Evolutionary conservation across 805 yeast genomes (phyloP).

Genomic region (Candida argentea): DNA sequence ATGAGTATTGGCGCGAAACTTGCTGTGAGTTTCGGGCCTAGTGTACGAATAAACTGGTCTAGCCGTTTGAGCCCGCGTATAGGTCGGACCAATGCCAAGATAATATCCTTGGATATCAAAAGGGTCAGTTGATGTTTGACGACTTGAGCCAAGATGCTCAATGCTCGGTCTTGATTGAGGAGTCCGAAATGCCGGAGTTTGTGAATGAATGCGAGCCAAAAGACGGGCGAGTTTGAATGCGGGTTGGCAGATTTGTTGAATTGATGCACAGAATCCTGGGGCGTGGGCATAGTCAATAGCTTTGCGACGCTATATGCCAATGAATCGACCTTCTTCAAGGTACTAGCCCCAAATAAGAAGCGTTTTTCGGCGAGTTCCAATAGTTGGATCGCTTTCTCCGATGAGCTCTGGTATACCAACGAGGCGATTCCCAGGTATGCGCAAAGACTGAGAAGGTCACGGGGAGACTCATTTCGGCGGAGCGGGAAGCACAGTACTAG

Average conservation of each 20-base stretch:
- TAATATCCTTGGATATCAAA: conserved; percentile 23
- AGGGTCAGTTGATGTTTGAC: conserved; percentile 10
- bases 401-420: conserved; percentile 15
- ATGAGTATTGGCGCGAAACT: conserved; percentile 12
- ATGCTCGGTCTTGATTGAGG: conserved; percentile 18
- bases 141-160: conserved; percentile 17
- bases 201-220: conserved; percentile 27
- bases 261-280: conserved; percentile 24
- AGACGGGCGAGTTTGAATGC: conserved; percentile 14
- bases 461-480: conserved; percentile 4
- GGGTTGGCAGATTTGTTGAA: conserved; percentile 20
- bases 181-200: conserved; percentile 23
- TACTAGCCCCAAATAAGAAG: conserved; percentile 6
- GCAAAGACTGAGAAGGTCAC: conserved; percentile 13
- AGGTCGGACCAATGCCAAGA: conserved; percentile 21
- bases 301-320: conserved; percentile 15
- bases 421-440: conserved; percentile 30
- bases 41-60: conserved; percentile 10
- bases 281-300: conserved; percentile 17
- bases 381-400: conserved; percentile 16
- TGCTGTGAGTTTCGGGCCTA: conserved; percentile 6
- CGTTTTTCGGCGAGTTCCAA: conserved; percentile 17
- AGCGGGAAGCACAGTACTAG: conserved; percentile 12
- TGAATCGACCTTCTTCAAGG: conserved; percentile 10
- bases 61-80: conserved; percentile 14